phyloP scores from a whole-genome alignment of 2,329 filamentous ascomycete genomes.

The Graphium sp. region DNA sequence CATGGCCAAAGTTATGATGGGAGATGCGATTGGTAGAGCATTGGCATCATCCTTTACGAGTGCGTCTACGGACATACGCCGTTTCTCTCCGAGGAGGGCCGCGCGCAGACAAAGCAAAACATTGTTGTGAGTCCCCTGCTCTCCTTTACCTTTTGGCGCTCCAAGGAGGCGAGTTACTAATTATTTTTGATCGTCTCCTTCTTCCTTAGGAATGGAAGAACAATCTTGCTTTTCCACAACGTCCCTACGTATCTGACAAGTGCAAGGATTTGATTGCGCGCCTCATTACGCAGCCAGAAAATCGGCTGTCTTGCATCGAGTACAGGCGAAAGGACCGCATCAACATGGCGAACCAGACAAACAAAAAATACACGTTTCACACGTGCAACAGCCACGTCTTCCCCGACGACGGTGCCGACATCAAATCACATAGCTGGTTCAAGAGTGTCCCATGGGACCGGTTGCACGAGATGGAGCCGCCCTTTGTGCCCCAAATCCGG shows the following conservation, averaged over 20 bases:
- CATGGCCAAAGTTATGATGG: conserved; percentile 72
- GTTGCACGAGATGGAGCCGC: conserved; percentile 53
- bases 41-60: conserved; percentile 88
- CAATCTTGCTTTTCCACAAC: conserved; percentile 54
- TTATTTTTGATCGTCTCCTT: neutral
- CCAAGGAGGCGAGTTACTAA: no score
- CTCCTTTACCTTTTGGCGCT: no score
- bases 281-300: conserved; percentile 58
- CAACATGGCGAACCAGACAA: conserved; percentile 9
- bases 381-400: conserved; percentile 48
- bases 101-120: conserved; percentile 70
- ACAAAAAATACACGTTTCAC: conserved; percentile 3
- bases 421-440: conserved; percentile 83
- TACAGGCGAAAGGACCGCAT: conserved; percentile 51
- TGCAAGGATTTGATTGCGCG: conserved; percentile 63
- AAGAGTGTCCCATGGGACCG: conserved; percentile 60
- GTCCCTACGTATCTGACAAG: conserved; percentile 45
- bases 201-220: conserved; percentile 44
- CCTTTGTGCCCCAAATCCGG: conserved; percentile 61
- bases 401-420: conserved; percentile 70
- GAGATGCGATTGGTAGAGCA: conserved; percentile 92
- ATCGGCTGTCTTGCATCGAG: conserved; percentile 57
- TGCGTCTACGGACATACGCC: conserved; percentile 86
- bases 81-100: conserved; percentile 63
- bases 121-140: conserved; percentile 45